phyloP scores from a whole-genome alignment of 345 rosid species.

The Cochlearia excelsa region DNA sequence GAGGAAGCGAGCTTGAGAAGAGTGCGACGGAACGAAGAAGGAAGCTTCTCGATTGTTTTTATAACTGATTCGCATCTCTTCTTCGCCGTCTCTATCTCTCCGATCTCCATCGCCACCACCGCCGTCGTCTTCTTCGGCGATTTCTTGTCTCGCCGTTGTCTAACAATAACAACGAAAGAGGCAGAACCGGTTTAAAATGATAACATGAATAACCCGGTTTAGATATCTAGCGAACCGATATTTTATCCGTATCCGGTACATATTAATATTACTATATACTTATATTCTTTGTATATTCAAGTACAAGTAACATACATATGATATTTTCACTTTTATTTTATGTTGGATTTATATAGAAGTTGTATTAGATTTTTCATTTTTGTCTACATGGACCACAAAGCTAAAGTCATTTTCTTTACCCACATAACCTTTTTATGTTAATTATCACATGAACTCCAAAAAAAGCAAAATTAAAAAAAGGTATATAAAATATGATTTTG shows the following conservation, averaged over 20 bases:
- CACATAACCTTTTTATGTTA: conserved; percentile 21
- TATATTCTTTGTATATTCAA: no score
- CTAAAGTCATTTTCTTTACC: conserved; percentile 1
- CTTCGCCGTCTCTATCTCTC: conserved; percentile 45
- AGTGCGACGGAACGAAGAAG: conserved; percentile 52
- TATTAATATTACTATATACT: no score
- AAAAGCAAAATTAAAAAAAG: conserved; percentile 18
- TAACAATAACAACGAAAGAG: no score
- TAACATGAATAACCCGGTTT: no score
- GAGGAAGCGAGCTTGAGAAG: conserved; percentile 66
- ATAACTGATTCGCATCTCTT: conserved; percentile 51
- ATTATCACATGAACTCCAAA: conserved; percentile 18
- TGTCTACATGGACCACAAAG: conserved; percentile 22
- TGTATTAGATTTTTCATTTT: not conserved
- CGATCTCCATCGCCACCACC: conserved; percentile 26
- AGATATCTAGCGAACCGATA: no score
- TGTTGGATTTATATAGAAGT: no score
- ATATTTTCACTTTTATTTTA: no score
- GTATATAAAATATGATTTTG: conserved; percentile 30
- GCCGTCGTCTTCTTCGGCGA: conserved; percentile 4
- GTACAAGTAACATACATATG: no score
- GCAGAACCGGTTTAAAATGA: no score
- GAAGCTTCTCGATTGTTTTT: conserved; percentile 40
- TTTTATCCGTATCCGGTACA: no score
- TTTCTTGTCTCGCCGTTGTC: no score